phyloP scores from a whole-genome alignment of 306 rosid genomes.

The Gynostemma pentaphyllum region DNA sequence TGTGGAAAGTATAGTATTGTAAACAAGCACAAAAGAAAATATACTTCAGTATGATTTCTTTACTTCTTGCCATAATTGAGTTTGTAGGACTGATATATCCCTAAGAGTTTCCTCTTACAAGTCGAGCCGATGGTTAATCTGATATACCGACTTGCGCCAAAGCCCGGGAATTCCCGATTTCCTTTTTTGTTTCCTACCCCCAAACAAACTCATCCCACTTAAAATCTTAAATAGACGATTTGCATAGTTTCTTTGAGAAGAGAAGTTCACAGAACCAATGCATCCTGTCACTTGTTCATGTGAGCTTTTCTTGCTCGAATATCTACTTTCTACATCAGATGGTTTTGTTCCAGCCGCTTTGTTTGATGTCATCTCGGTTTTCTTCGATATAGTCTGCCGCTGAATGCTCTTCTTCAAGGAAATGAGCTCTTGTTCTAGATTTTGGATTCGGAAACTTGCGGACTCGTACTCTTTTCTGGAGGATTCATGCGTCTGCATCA shows the following conservation, averaged over 20 bases:
- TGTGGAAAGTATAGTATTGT: neutral
- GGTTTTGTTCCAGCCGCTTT: conserved; percentile 27
- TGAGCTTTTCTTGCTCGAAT: conserved; percentile 36
- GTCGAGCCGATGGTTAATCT: conserved; percentile 13
- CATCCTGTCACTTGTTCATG: conserved; percentile 55
- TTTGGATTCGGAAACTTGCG: conserved; percentile 78
- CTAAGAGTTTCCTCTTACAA: neutral
- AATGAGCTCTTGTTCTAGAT: conserved; percentile 62
- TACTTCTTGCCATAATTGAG: neutral
- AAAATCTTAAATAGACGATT: conserved; percentile 44
- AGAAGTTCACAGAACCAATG: conserved; percentile 56
- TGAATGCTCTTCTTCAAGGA: conserved; percentile 58
- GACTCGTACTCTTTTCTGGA: conserved; percentile 58
- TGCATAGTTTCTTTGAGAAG: conserved; percentile 55
- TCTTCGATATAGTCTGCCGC: conserved; percentile 38
- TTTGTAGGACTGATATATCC: neutral
- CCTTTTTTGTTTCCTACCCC: conserved; percentile 39
- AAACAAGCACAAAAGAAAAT: neutral
- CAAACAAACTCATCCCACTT: conserved; percentile 46
- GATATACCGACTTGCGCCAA: conserved; percentile 30
- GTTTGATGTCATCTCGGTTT: conserved; percentile 23
- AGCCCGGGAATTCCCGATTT: conserved; percentile 29
- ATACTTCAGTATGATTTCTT: neutral
- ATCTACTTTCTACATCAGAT: conserved; percentile 36
- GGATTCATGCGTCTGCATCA: conserved; percentile 35